A percentile compares a stretch with the other conserved stretches of the same genome.
Evolutionary conservation across 306 rosid species (phyloP).

Genomic region (Prunus padus): DNA sequence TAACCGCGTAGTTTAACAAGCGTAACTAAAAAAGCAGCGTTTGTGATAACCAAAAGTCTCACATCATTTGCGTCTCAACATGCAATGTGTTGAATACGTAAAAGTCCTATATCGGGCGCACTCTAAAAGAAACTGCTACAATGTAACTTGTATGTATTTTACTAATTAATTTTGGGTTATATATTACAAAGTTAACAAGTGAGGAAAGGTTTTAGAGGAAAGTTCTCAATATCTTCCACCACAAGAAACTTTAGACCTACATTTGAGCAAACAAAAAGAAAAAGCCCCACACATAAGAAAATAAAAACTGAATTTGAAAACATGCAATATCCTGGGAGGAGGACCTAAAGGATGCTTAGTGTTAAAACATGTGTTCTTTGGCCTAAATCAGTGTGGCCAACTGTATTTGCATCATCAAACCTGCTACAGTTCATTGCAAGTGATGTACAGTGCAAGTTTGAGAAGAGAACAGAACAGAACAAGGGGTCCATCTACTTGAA

Average conservation of each 20-base stretch:
- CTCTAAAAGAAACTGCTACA: too few relatives aligned
- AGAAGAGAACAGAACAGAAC: background rate
- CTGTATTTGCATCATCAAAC: conserved; percentile 4
- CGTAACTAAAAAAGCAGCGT: background rate
- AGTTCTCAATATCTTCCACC: background rate
- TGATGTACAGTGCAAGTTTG: background rate
- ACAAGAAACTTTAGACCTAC: background rate
- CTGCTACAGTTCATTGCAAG: conserved; percentile 16
- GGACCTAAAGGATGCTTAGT: background rate
- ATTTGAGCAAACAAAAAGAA: background rate
- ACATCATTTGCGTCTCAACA: background rate
- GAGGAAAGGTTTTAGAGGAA: background rate
- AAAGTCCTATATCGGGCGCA: too few relatives aligned
- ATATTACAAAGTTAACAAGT: too few relatives aligned
- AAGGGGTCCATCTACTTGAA: conserved; percentile 21
- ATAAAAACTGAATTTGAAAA: background rate
- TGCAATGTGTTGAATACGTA: too few relatives aligned
- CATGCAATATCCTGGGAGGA: conserved; percentile 14
- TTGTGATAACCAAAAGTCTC: too few relatives aligned
- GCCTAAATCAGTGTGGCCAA: conserved; percentile 20
- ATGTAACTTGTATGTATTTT: too few relatives aligned
- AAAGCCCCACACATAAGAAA: background rate
- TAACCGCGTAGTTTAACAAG: background rate
- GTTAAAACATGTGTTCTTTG: conserved; percentile 16
- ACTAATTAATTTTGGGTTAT: too few relatives aligned